Percentiles rank a stretch among this genome's conserved stretches.
Conservation (phyloP, 805 yeast genomes). For the Starmerella khaoyaiensis region DNA sequence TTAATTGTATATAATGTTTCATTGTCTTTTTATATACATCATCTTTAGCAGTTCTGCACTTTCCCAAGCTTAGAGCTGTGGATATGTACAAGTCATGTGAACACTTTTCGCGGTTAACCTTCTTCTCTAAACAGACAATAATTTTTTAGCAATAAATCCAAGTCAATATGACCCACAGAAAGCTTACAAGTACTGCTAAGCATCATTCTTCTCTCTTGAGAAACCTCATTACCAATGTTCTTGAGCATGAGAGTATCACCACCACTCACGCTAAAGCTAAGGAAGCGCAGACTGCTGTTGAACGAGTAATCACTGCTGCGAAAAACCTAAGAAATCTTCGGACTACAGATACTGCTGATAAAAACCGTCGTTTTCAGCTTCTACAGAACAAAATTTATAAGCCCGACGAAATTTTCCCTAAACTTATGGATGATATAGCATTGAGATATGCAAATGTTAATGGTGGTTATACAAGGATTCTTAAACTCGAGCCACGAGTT, state of each 20-base stretch:
- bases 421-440: constrained; percentile 51
- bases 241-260: constrained; percentile 56
- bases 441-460: constrained; percentile 48
- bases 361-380: constrained; percentile 12
- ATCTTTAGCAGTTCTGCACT: no score
- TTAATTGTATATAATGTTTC: no score
- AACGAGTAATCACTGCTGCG: constrained; percentile 49
- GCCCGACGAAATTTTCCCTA: constrained; percentile 43
- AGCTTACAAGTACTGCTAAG: constrained; percentile 33
- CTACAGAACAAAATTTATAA: constrained; percentile 24
- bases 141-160: no score
- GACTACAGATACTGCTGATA: constrained; percentile 3
- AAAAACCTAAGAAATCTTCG: constrained; percentile 3
- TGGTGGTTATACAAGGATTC: constrained; percentile 78
- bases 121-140: no score
- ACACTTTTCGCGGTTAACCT: no score
- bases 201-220: constrained; percentile 46
- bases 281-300: constrained; percentile 50
- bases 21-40: no score
- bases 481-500: constrained; percentile 69
- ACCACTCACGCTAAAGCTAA: constrained; percentile 69
- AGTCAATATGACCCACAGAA: constrained; percentile 23
- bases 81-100: no score
- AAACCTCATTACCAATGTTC: constrained; percentile 52
- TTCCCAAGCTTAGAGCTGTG: no score